Evolutionary conservation across 1,284 basidiomycete genomes (phyloP).

Genomic region (Moniliophthora roreri): DNA sequence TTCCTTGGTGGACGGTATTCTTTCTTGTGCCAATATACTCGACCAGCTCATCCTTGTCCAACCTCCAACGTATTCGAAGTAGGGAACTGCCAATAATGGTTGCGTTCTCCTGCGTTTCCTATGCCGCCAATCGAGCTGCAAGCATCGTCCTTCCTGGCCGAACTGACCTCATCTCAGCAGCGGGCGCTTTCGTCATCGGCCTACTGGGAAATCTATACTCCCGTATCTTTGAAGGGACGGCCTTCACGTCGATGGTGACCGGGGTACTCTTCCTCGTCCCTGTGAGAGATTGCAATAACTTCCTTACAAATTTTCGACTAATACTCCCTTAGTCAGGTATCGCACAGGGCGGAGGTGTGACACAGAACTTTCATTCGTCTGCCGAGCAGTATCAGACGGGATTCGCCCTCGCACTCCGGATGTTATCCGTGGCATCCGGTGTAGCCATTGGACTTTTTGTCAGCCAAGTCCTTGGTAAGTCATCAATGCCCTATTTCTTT

Average conservation of each 20-base stretch:
- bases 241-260: slow-evolving; percentile 89
- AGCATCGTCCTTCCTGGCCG: slow-evolving; percentile 48
- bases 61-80: slow-evolving; percentile 71
- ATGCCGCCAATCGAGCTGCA: slow-evolving; percentile 64
- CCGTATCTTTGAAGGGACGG: slow-evolving; percentile 72
- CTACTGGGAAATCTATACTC: slow-evolving; percentile 82
- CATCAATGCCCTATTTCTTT: background rate
- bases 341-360: slow-evolving; percentile 80
- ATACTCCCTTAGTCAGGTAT: slow-evolving; percentile 66
- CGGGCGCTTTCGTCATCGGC: slow-evolving; percentile 83
- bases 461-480: slow-evolving; percentile 64
- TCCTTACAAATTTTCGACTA: background rate
- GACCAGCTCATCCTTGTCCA: slow-evolving; percentile 74
- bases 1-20: slow-evolving; percentile 78
- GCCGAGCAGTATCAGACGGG: slow-evolving; percentile 69
- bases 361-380: slow-evolving; percentile 63
- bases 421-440: slow-evolving; percentile 87
- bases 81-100: slow-evolving; percentile 79
- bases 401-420: slow-evolving; percentile 67
- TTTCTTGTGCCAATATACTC: slow-evolving; percentile 80
- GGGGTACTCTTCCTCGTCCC: slow-evolving; percentile 84
- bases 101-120: slow-evolving; percentile 74
- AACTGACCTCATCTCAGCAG: slow-evolving; percentile 65
- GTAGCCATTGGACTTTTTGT: slow-evolving; percentile 84
- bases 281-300: slow-evolving; percentile 36